Evolutionary conservation across 2,329 filamentous ascomycete genomes (phyloP).

Genomic region (Emericellopsis atlantica): DNA sequence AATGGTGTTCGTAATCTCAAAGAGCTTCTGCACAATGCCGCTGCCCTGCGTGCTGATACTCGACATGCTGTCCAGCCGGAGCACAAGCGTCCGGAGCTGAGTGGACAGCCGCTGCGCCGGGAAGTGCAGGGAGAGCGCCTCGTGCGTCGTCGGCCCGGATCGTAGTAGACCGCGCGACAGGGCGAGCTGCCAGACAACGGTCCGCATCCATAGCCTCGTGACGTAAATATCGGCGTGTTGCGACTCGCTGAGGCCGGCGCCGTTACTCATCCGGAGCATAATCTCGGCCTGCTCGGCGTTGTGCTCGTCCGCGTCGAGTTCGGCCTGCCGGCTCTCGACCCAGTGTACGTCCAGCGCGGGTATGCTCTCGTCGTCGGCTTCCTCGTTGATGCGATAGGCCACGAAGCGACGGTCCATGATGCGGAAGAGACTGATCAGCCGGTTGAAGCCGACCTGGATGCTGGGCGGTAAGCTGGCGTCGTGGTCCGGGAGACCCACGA

Average conservation of each 20-base stretch:
- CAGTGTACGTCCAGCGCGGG: slow-evolving; percentile 19
- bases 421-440: slow-evolving; percentile 21
- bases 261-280: slow-evolving; percentile 11
- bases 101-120: slow-evolving; percentile 22
- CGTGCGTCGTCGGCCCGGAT: slow-evolving; percentile 18
- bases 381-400: slow-evolving; percentile 19
- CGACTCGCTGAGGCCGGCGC: slow-evolving; percentile 18
- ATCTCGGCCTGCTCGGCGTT: slow-evolving; percentile 13
- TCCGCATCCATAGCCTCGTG: slow-evolving; percentile 26
- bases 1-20: slow-evolving; percentile 47
- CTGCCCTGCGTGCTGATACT: slow-evolving; percentile 41
- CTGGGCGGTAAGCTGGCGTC: slow-evolving; percentile 19
- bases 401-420: slow-evolving; percentile 24
- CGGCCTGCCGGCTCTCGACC: slow-evolving; percentile 25
- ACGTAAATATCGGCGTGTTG: slow-evolving; percentile 26
- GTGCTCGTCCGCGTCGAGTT: slow-evolving; percentile 23
- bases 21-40: slow-evolving; percentile 44
- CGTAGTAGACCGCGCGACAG: slow-evolving; percentile 24
- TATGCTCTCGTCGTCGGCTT: slow-evolving; percentile 8
- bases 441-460: slow-evolving; percentile 22
- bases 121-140: slow-evolving; percentile 24
- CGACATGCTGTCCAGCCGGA: slow-evolving; percentile 18
- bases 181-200: slow-evolving; percentile 26
- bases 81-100: slow-evolving; percentile 22
- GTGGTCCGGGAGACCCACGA: slow-evolving; percentile 15